Evolutionary conservation across 495 filamentous ascomycete genomes (phyloP).

Genomic region (Copromyces sp.): DNA sequence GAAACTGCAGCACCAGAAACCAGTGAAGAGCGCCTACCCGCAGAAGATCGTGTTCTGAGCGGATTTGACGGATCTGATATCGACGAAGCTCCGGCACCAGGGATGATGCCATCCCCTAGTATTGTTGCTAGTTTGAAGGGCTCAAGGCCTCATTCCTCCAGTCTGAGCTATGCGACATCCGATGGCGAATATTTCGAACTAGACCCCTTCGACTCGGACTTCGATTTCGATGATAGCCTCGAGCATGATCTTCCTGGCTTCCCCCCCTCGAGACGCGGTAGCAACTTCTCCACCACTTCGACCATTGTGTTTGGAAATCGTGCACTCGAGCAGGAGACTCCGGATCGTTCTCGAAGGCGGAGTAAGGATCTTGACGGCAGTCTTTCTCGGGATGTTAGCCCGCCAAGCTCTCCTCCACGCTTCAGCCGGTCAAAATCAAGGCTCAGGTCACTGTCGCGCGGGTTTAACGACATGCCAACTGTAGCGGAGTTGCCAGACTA

Average conservation of each 20-base stretch:
- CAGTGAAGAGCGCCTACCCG: not conserved
- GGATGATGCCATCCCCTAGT: not conserved
- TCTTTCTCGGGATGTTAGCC: conserved; percentile 27
- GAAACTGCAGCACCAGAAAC: not conserved
- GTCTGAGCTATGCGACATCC: not conserved
- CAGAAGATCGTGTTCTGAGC: not conserved
- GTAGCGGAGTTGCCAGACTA: conserved; percentile 25
- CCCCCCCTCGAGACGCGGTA: conserved; percentile 17
- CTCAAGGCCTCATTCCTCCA: not conserved
- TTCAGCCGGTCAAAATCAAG: conserved; percentile 20
- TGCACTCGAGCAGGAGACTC: conserved; percentile 15
- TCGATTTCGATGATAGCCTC: conserved; percentile 12
- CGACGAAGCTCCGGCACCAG: not conserved
- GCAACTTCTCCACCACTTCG: conserved; percentile 31
- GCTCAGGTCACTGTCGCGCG: conserved; percentile 31
- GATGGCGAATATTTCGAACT: not conserved
- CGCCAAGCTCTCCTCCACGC: conserved; percentile 32
- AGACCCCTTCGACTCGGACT: conserved; percentile 3
- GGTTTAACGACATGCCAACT: conserved; percentile 33
- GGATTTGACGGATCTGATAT: not conserved
- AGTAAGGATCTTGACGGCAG: conserved; percentile 11
- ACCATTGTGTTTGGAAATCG: conserved; percentile 25
- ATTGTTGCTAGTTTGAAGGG: not conserved
- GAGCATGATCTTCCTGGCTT: conserved; percentile 12
- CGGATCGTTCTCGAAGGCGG: conserved; percentile 26